Evolutionary conservation across 2,329 filamentous ascomycete genomes (phyloP), one percentile per base, ranked within the genome.

Genomic region (Grosmannia penicillata): DNA sequence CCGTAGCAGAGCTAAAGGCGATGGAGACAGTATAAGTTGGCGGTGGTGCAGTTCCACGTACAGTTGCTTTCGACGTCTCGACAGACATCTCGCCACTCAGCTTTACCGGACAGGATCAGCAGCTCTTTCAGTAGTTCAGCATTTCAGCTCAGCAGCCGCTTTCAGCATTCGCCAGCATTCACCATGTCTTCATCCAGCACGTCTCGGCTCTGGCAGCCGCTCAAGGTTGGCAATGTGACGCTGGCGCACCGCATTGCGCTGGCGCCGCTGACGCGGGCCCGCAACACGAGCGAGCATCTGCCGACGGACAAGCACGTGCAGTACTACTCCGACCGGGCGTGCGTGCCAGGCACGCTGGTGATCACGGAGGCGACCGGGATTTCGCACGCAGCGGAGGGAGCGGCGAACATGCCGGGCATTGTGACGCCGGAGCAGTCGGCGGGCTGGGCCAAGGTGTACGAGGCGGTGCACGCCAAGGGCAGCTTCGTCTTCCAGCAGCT

Each of bases 401-500:
- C 53, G 19, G 43, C 55, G 28, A 67, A 72, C 38, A 64, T 66
- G 0, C 75, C 77, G 0, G 74, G 72, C 1, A 69, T 81, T 47
- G 77, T 62, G 47, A 66, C 54, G 30, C 52, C 62, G 1, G 62
- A 58, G 18, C 74, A 78, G 46, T 60, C 71, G 33, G 60, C 61
- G 1, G 68, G 61, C 0, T 82, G 76, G 77, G 68, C 63, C 13
- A 57, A 62, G 39, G 57, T 81, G 22, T 72, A 70, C 2, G 65
- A 72, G 34, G 70, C 66, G 2, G 74, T 82, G 2, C 78, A 82
- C 54, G 61, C 61, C 22, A 70, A 73, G 46, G 72, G 72, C 30
- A 65, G 62, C 28, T 69, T 62, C 48, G 72, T 78, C 43, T 79
- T 67, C 53, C 52, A 65, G n/a, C 78, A 82, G 53, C 59, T 82